Evolutionary conservation across 2,329 filamentous ascomycete genomes (phyloP).

Genomic region (Neurospora sp.): DNA sequence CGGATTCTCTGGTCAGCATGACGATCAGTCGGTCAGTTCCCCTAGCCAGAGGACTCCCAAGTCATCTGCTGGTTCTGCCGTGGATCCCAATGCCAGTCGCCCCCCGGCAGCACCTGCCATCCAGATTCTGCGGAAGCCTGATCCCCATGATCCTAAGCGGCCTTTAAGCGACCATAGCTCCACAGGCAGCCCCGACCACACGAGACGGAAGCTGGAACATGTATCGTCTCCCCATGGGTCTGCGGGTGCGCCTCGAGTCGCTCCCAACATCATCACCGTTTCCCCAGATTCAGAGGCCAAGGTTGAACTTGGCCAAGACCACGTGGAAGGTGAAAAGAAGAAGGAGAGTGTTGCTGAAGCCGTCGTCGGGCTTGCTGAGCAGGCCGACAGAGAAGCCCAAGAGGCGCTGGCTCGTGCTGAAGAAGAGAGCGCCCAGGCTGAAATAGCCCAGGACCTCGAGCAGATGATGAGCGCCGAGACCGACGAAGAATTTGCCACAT

Average conservation of each 20-base stretch:
- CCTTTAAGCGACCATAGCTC: slow-evolving; percentile 33
- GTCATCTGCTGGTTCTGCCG: slow-evolving; percentile 23
- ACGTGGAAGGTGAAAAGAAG: slow-evolving; percentile 20
- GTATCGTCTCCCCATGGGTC: slow-evolving; percentile 21
- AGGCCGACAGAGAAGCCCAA: slow-evolving; percentile 46
- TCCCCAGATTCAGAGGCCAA: slow-evolving; percentile 9
- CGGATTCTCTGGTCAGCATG: slow-evolving; percentile 25
- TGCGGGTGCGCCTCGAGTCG: slow-evolving; percentile 4
- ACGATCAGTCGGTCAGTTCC: slow-evolving; percentile 31
- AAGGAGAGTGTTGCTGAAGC: slow-evolving; percentile 65
- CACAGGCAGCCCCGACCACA: slow-evolving; percentile 34
- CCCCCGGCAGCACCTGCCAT: slow-evolving; percentile 25
- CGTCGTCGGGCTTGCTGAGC: slow-evolving; percentile 52
- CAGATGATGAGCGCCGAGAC: slow-evolving; percentile 41
- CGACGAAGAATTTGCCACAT: slow-evolving; percentile 43
- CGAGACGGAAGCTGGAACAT: slow-evolving; percentile 22
- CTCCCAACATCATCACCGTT: slow-evolving; percentile 1
- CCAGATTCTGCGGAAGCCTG: slow-evolving; percentile 43
- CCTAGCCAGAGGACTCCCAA: slow-evolving; percentile 33
- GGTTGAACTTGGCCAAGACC: not conserved
- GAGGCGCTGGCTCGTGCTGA: slow-evolving; percentile 53
- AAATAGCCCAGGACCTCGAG: slow-evolving; percentile 39
- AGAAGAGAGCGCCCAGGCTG: slow-evolving; percentile 37
- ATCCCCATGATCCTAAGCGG: slow-evolving; percentile 32
- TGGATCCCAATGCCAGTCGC: slow-evolving; percentile 19